Conservation (phyloP, 306 rosid genomes). For the Sicyos edulis region DNA sequence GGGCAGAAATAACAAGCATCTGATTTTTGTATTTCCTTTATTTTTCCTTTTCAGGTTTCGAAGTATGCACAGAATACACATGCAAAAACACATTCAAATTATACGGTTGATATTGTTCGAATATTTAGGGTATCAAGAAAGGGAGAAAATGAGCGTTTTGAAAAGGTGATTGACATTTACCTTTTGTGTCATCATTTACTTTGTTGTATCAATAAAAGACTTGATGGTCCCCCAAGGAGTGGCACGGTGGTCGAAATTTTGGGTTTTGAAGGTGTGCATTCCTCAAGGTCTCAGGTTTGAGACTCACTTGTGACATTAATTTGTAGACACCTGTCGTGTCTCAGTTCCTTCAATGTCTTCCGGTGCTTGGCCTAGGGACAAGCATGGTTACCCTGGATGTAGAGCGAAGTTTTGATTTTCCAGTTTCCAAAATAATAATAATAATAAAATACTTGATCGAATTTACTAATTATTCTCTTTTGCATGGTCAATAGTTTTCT, state of each 20-base stretch:
- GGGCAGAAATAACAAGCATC: slow-evolving; percentile 17
- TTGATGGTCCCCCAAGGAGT: no score
- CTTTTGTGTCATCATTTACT: background rate
- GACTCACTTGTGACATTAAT: no score
- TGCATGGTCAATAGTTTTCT: slow-evolving; percentile 49
- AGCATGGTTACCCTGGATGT: no score
- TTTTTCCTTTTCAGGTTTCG: slow-evolving; percentile 47
- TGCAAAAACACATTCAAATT: slow-evolving; percentile 85
- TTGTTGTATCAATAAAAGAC: background rate
- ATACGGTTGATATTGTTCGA: slow-evolving; percentile 58
- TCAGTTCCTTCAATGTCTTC: no score
- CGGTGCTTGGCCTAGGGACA: no score
- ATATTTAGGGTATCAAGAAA: slow-evolving; percentile 58
- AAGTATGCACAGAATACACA: slow-evolving; percentile 77
- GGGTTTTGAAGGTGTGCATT: no score
- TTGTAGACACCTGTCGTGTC: no score
- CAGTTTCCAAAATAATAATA: no score
- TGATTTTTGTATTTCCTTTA: slow-evolving; percentile 4
- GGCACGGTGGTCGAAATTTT: no score
- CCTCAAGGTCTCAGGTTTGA: no score
- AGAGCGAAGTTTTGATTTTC: no score
- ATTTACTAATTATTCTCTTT: slow-evolving; percentile 5
- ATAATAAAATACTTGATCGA: no score
- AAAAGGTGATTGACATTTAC: slow-evolving; percentile 44
- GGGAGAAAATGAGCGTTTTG: slow-evolving; percentile 63